Evolutionary conservation across 768 basidiomycete genomes (phyloP).

Genomic region (Podaxis pistillaris): DNA sequence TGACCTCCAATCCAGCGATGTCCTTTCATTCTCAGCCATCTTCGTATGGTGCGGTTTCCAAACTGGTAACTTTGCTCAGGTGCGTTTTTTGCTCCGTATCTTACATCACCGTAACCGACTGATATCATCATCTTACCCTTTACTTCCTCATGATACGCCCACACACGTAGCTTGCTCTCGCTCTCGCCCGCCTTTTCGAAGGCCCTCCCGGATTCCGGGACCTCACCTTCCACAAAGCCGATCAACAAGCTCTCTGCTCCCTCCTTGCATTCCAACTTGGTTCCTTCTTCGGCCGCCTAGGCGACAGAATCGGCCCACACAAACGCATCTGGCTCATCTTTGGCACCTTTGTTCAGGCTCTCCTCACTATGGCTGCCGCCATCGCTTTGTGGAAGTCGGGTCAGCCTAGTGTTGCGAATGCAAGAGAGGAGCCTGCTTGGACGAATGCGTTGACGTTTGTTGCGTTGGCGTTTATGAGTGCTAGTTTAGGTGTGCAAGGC

Average conservation of each 20-base stretch:
- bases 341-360: constrained; percentile 71
- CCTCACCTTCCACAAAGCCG: constrained; percentile 69
- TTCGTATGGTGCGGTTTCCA: constrained; percentile 89
- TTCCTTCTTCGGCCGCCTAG: constrained; percentile 77
- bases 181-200: constrained; percentile 79
- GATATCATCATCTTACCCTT: neutral
- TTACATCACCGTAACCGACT: neutral
- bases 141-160: no score
- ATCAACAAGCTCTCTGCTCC: constrained; percentile 83
- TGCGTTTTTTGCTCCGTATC: constrained; percentile 23
- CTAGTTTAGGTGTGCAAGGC: constrained; percentile 81
- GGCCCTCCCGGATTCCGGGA: constrained; percentile 45
- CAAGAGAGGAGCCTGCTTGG: constrained; percentile 70
- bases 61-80: constrained; percentile 75
- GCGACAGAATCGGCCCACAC: constrained; percentile 75
- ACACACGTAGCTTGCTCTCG: constrained; percentile 61
- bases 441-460: constrained; percentile 63
- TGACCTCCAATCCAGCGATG: constrained; percentile 45
- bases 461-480: constrained; percentile 77
- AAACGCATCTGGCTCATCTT: constrained; percentile 72
- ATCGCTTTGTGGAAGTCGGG: constrained; percentile 71
- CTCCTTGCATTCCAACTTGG: constrained; percentile 75
- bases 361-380: constrained; percentile 74
- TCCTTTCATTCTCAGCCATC: constrained; percentile 72
- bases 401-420: constrained; percentile 49